These are phyloP conservation scores for Leccinum obscurum DNA, from an alignment of 768 basidiomycete species.

Conservation along the genomic window DNA sequence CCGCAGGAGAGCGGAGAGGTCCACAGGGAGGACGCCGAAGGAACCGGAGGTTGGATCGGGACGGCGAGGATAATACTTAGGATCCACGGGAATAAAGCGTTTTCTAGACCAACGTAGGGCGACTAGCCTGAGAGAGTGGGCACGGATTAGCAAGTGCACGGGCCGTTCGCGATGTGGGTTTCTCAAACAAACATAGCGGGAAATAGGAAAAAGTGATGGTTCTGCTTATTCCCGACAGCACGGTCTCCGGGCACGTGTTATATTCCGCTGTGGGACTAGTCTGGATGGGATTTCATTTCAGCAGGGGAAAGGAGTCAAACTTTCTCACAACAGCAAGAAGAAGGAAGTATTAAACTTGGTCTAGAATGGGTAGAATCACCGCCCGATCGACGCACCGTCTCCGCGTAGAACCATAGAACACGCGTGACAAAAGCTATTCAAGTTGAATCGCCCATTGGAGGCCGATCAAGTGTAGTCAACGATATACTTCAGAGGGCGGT, in stretches of 20 bases:
- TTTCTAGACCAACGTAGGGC: too few species aligned
- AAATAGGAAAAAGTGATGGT: conserved; percentile 17
- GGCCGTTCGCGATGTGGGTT: conserved; percentile 22
- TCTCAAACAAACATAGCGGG: not conserved
- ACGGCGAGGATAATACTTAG: conserved; percentile 8
- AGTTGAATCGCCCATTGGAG: not conserved
- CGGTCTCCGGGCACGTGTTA: conserved; percentile 16
- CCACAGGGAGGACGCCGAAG: not conserved
- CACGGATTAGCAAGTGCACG: too few species aligned
- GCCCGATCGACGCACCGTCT: not conserved
- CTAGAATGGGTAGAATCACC: not conserved
- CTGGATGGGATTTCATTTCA: conserved; percentile 3
- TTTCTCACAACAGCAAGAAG: not conserved
- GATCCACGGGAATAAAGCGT: conserved; percentile 8
- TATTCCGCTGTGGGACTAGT: conserved; percentile 13
- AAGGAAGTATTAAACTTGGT: not conserved
- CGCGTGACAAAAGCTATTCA: not conserved
- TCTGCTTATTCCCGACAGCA: conserved; percentile 16
- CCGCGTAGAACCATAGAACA: not conserved
- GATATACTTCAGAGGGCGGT: not conserved
- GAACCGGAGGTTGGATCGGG: conserved; percentile 23
- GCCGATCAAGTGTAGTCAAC: not conserved
- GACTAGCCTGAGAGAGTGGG: too few species aligned
- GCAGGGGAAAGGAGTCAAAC: conserved; percentile 14
- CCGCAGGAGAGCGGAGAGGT: not conserved